These are phyloP conservation scores for Chernovozyma aurita DNA, from an alignment of 1,139 yeast species.

Conservation along the genomic window DNA sequence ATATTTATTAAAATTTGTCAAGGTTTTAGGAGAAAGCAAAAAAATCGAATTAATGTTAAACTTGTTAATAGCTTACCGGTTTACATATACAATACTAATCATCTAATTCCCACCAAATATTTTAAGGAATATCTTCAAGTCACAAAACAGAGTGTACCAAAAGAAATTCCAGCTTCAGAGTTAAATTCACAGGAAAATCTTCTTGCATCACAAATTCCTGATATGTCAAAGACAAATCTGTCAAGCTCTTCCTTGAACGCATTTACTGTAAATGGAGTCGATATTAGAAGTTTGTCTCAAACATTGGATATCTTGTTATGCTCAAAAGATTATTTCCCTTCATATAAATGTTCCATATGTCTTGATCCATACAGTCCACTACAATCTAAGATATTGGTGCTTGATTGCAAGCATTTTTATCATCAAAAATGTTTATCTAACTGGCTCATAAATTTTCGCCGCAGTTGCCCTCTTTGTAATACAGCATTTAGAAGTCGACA, in stretches of 20 bases:
- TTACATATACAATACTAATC: constrained; percentile 35
- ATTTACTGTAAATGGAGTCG: constrained; percentile 29
- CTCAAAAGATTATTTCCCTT: constrained; percentile 34
- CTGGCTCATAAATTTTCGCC: constrained; percentile 42
- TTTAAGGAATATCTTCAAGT: constrained; percentile 26
- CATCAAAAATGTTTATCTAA: constrained; percentile 43
- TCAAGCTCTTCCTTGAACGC: constrained; percentile 19
- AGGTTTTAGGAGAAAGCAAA: constrained; percentile 22
- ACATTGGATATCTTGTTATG: constrained; percentile 24
- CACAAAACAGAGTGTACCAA: constrained; percentile 19
- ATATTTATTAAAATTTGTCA: constrained; percentile 29
- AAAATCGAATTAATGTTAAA: constrained; percentile 27
- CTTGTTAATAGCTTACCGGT: constrained; percentile 36
- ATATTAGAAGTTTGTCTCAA: constrained; percentile 19
- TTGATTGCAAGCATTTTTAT: constrained; percentile 41
- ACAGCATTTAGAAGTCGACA: constrained; percentile 13
- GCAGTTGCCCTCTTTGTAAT: constrained; percentile 46
- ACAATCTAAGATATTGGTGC: constrained; percentile 34
- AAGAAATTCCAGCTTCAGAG: constrained; percentile 1
- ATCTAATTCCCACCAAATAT: constrained; percentile 24
- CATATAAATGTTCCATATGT: constrained; percentile 45
- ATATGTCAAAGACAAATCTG: constrained; percentile 12
- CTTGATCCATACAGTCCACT: constrained; percentile 37
- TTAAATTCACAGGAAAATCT: constrained; percentile 1
- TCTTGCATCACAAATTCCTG: constrained; percentile 2